Base-by-base conservation (phyloP, 129 eudicot species). In the Flaveria linearis region DNA sequence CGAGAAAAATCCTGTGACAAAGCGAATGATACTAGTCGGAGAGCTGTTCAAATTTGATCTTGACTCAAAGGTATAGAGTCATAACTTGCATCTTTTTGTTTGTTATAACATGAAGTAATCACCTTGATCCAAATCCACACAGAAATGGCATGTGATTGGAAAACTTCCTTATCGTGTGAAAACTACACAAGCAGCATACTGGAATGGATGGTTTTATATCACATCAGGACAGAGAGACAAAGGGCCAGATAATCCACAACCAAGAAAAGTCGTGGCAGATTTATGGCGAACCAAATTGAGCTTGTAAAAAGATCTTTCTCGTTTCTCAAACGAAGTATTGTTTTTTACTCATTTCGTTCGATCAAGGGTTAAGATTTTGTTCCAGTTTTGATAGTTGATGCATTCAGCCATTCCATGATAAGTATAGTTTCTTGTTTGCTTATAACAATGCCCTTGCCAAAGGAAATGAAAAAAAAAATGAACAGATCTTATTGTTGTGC, bases 221-320 rank as follows among this genome's bases (percentile, higher is more conserved):
- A 90, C 98, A 16, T 93, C 98, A 1, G 96, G 98, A 22, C 97
- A 93, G 73, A 81, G 96, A 78, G 98, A 93, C 82, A 88, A 78
- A 68, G 97, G 97, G 23, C 91, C 92, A 1, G 93, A 90, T 69
- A 82, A 90, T 73, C 93, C 96, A 39, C 77, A 81, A 30, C 96
- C 96, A 7, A 84, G 71, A 70, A 82, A 90, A 74, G 91, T 90
- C 22, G 78, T 84, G 14, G 96, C 86, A 10, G 96, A 87, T 4
- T 51, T 85, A 74, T 87, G 93, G 96, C 82, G 91, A 62, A 87
- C 96, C 72, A 90, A 88, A 82, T 55, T 90, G 79, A 80, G 80
- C 63, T 76, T 82, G 77, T 82, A 57, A 80, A 69, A 51, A 49
- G 5, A 9, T 13, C n/a, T 3, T 7, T 12, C 8, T 75, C 16